Percentiles rank a stretch among this genome's conserved stretches.
phyloP scores from a whole-genome alignment of 257 asterid genomes.

The Rauvolfia tetraphylla region DNA sequence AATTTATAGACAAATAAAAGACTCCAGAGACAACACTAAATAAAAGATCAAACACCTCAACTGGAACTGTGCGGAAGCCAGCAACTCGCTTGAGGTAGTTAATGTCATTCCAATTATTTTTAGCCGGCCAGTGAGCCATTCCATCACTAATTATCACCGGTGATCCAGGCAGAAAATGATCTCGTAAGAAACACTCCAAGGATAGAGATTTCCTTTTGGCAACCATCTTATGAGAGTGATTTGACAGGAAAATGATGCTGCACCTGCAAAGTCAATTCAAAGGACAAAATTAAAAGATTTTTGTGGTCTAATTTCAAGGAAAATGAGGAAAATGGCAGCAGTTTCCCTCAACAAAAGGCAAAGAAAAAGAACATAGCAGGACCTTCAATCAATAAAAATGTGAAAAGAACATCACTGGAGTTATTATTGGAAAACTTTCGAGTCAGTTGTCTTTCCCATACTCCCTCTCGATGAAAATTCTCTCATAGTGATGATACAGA shows the following conservation, averaged over 20 bases:
- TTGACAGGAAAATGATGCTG: constrained; percentile 27
- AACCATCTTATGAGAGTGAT: constrained; percentile 38
- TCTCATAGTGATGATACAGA: neutral
- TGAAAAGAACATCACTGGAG: neutral
- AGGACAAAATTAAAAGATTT: neutral
- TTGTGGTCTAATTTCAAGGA: no score
- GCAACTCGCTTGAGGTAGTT: constrained; percentile 73
- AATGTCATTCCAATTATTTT: constrained; percentile 70
- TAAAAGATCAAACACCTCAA: constrained; percentile 58
- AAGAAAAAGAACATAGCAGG: neutral
- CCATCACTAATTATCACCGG: constrained; percentile 67
- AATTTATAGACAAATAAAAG: neutral
- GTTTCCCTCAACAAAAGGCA: neutral
- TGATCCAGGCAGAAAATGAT: constrained; percentile 27
- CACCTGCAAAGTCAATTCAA: constrained; percentile 30
- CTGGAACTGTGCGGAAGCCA: constrained; percentile 95
- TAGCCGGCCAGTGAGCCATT: constrained; percentile 96
- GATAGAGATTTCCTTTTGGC: constrained; percentile 34
- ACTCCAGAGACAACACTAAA: neutral
- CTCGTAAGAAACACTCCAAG: constrained; percentile 38
- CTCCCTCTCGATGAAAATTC: neutral
- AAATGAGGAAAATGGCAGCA: neutral
- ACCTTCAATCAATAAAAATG: neutral
- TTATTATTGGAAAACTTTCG: neutral
- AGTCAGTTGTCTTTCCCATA: neutral